Conservation (phyloP, 2,329 filamentous ascomycete species). For the Claviceps pazoutovae region DNA sequence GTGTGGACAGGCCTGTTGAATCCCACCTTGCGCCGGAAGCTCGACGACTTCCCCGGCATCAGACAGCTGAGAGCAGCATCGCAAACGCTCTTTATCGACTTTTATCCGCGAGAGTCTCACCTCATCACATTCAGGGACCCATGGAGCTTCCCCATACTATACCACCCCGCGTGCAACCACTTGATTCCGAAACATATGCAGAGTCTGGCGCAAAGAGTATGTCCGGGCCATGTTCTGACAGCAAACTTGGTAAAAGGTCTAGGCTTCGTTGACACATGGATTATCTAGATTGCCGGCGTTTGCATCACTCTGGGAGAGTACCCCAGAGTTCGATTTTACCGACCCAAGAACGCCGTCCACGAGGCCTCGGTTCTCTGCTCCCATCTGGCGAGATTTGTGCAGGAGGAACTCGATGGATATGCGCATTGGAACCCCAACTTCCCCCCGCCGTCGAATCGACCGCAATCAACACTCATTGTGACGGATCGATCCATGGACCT, state of each 20-base stretch:
- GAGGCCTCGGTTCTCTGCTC: conserved; percentile 79
- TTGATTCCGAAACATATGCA: conserved; percentile 75
- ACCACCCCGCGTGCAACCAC: conserved; percentile 78
- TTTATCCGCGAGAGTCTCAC: conserved; percentile 79
- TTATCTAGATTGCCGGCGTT: conserved; percentile 36
- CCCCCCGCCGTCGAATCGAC: conserved; percentile 63
- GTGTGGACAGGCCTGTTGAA: conserved; percentile 75
- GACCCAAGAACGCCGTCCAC: conserved; percentile 58
- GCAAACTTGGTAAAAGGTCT: background rate
- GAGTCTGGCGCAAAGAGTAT: conserved; percentile 73
- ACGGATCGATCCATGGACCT: conserved; percentile 90
- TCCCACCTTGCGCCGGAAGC: conserved; percentile 53
- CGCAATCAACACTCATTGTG: conserved; percentile 71
- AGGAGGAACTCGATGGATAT: conserved; percentile 82
- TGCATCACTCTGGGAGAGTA: conserved; percentile 91
- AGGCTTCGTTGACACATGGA: background rate
- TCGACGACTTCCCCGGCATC: conserved; percentile 57
- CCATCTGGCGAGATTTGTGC: conserved; percentile 80
- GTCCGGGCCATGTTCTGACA: background rate
- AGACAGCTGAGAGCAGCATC: conserved; percentile 67
- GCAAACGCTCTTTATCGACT: conserved; percentile 75
- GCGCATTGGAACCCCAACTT: conserved; percentile 66
- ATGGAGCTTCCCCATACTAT: conserved; percentile 88
- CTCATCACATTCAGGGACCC: conserved; percentile 86
- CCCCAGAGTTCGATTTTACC: conserved; percentile 83